These are phyloP conservation scores for Pichia inconspicua DNA, from an alignment of 1,139 yeast genomes.

Conservation along the genomic window DNA sequence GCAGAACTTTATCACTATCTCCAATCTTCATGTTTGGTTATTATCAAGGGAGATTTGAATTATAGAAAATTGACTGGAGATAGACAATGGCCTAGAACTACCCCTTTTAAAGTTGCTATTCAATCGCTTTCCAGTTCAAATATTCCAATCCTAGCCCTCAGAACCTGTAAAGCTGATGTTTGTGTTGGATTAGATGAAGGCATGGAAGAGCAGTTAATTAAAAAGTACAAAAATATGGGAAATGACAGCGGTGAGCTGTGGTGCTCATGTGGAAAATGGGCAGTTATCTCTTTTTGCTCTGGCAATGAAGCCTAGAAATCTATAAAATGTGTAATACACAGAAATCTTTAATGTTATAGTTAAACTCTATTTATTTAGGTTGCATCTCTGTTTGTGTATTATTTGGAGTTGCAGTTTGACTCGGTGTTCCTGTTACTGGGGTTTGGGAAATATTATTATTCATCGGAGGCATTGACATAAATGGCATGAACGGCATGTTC, in stretches of 20 bases:
- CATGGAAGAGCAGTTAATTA: conserved; percentile 55
- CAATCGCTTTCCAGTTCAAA: conserved; percentile 57
- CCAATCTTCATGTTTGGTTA: conserved; percentile 55
- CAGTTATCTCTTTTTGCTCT: conserved; percentile 60
- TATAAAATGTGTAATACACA: not conserved
- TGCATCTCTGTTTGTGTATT: not conserved
- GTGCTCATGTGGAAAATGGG: conserved; percentile 89
- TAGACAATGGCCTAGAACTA: conserved; percentile 76
- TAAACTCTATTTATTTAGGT: not conserved
- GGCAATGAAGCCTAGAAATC: conserved; percentile 21
- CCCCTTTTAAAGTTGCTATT: conserved; percentile 64
- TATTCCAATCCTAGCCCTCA: conserved; percentile 60
- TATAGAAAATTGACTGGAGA: conserved; percentile 92
- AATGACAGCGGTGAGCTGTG: conserved; percentile 66
- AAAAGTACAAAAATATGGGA: conserved; percentile 49
- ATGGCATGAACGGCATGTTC: conserved; percentile 13
- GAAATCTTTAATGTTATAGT: not conserved
- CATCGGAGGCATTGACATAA: conserved; percentile 11
- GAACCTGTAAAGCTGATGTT: conserved; percentile 98
- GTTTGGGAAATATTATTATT: not conserved
- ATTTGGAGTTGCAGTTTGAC: conserved; percentile 19
- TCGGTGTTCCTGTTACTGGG: not conserved
- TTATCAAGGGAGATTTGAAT: conserved; percentile 93
- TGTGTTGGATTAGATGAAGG: conserved; percentile 77
- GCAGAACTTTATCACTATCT: conserved; percentile 43